phyloP scores from a whole-genome alignment of 2,329 filamentous ascomycete species.

The Emmonsiellopsis sp. region DNA sequence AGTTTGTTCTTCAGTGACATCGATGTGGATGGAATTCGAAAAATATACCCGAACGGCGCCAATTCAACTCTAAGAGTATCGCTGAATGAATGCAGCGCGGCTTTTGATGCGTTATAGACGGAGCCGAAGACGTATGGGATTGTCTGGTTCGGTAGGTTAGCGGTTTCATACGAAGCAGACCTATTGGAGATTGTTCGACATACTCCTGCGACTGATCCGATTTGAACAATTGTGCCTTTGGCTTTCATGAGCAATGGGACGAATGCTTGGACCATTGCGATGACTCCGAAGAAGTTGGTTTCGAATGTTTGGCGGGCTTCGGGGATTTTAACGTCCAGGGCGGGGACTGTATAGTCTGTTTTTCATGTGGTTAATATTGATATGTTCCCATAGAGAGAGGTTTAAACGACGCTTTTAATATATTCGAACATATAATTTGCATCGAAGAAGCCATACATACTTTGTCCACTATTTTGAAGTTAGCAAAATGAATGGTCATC shows the following conservation, averaged over 20 bases:
- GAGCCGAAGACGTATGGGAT: conserved; percentile 38
- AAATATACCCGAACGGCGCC: conserved; percentile 36
- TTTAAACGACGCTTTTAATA: background rate
- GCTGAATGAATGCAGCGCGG: conserved; percentile 49
- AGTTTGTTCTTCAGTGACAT: background rate
- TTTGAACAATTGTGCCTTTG: conserved; percentile 37
- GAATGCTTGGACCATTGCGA: conserved; percentile 50
- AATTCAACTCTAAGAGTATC: conserved; percentile 52
- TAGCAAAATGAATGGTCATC: background rate
- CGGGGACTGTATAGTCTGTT: conserved; percentile 48
- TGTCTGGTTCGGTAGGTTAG: conserved; percentile 17
- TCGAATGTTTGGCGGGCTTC: conserved; percentile 43
- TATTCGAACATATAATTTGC: background rate
- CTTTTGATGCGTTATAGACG: conserved; percentile 52
- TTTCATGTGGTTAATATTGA: background rate
- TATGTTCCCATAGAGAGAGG: background rate
- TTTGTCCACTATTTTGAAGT: conserved; percentile 8
- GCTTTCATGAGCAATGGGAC: conserved; percentile 43
- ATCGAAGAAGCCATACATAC: conserved; percentile 3
- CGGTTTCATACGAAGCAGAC: background rate
- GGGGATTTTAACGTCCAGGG: conserved; percentile 44
- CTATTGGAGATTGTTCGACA: background rate
- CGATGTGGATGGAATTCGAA: conserved; percentile 1
- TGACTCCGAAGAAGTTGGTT: conserved; percentile 50
- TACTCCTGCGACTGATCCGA: conserved; percentile 37